Base-by-base conservation (phyloP, 805 yeast genomes). In the Candida multigemmis region DNA sequence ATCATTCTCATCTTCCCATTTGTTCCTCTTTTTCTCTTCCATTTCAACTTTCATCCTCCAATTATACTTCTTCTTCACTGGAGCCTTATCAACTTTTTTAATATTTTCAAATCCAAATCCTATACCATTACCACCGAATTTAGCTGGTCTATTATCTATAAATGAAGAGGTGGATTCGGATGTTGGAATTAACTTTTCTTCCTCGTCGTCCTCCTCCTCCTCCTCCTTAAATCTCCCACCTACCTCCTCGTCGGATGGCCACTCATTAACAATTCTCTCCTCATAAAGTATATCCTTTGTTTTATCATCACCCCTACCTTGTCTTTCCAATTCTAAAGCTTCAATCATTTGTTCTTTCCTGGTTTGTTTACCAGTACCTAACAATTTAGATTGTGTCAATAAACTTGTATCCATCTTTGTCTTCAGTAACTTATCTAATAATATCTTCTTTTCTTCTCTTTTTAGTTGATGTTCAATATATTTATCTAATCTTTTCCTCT, bases 391-490 rank as follows among this genome's bases (percentile, higher is more conserved):
- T 19, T 91, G 77, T 14, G 72, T 76, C 36, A 85, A 60, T 8
- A 73, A 40, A 0, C 77, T 56, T 0, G 94, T 74, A 45, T 87
- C 94, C 24, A 89, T 67, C 31, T 68, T 65, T 2, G 83, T 72
- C 15, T 65, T 68, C 26, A 77, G 68, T 22, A 89, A 60, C 48
- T 85, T 86, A 37, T 78, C 75, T 22, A 89, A 58, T 28, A 89
- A 59, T 3, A 70, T 68, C 40, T 81, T 81, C 51, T 82, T 82
- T 54, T 89, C 97, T 49, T 89, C 94, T 46, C 93, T 63, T 43
- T 79, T 80, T 40, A 86, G 46, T 48, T 86, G 96, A 54, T 83
- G 94, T 32, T 86, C 94, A 20, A 89, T 85, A 51, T 85, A 89
- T 52, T 89, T 89, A 35, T 89, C 96, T 23, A 89, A 56, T 32